These are phyloP conservation scores for Cenchrus americanus DNA, from an alignment of 176 grass and related monocot species.

Conservation along the genomic window DNA sequence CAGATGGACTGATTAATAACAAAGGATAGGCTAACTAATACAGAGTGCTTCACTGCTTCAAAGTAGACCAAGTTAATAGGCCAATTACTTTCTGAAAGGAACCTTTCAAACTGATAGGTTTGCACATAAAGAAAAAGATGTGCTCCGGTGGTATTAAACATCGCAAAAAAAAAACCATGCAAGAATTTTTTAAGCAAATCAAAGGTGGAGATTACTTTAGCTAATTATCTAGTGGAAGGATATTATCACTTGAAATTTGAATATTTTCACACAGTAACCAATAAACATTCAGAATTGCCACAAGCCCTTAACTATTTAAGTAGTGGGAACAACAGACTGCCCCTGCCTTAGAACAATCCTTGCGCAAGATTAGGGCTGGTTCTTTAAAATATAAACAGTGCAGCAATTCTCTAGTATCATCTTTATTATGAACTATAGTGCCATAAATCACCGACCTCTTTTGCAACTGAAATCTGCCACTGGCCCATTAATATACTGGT, in stretches of 20 bases:
- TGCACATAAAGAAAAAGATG: background rate
- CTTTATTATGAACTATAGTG: background rate
- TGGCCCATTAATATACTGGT: background rate
- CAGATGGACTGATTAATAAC: background rate
- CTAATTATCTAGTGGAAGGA: background rate
- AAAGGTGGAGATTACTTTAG: background rate
- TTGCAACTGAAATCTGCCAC: background rate
- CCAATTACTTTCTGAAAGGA: background rate
- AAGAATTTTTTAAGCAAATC: background rate
- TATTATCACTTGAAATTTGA: background rate
- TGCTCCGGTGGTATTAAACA: background rate
- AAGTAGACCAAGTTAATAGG: background rate
- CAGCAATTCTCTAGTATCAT: background rate
- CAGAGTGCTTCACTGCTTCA: background rate
- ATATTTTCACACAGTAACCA: background rate
- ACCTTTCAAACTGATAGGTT: background rate
- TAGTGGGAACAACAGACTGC: background rate
- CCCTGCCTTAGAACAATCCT: background rate
- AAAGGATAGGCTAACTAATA: background rate
- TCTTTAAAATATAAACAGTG: background rate
- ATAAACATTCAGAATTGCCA: background rate
- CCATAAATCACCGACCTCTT: background rate
- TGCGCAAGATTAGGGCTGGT: background rate
- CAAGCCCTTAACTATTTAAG: background rate
- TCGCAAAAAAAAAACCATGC: no score